Evolutionary conservation across 169 alveolate genomes (phyloP).

Genomic region (Hammondia hammondi): DNA sequence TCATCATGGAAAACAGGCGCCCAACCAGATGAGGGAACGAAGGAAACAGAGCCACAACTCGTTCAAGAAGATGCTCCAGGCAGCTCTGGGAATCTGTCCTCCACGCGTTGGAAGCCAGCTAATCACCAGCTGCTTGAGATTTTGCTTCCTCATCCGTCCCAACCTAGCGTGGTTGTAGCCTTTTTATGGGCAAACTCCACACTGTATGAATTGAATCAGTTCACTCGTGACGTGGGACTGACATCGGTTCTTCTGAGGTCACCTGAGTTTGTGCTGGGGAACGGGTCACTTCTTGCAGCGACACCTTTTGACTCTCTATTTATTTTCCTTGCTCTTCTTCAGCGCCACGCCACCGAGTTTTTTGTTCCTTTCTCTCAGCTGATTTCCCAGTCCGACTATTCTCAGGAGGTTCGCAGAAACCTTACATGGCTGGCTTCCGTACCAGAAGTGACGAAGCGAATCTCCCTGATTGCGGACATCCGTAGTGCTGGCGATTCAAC

Average conservation of each 20-base stretch:
- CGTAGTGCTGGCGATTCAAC: not conserved
- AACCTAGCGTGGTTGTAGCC: not conserved
- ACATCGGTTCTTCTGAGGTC: not conserved
- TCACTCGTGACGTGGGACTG: not conserved
- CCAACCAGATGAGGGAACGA: not conserved
- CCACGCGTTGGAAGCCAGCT: not conserved
- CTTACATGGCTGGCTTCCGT: not conserved
- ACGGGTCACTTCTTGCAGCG: not conserved
- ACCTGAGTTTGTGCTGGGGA: not conserved
- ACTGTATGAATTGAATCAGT: not conserved
- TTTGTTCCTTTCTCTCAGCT: not conserved
- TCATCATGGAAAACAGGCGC: not conserved
- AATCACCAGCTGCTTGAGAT: not conserved
- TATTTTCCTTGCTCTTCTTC: not conserved
- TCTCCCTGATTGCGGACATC: not conserved
- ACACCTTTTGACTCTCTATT: not conserved
- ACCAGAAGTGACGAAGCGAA: not conserved
- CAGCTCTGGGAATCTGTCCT: not conserved
- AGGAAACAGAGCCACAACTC: not conserved
- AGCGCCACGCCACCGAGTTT: not conserved
- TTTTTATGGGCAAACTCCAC: not conserved
- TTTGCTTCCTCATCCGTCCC: not conserved
- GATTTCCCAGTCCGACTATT: not conserved
- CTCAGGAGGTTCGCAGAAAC: not conserved
- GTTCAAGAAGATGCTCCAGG: not conserved